Evolutionary conservation across 179 eudicot genomes (phyloP).

Genomic region (Corrigiola litoralis): DNA sequence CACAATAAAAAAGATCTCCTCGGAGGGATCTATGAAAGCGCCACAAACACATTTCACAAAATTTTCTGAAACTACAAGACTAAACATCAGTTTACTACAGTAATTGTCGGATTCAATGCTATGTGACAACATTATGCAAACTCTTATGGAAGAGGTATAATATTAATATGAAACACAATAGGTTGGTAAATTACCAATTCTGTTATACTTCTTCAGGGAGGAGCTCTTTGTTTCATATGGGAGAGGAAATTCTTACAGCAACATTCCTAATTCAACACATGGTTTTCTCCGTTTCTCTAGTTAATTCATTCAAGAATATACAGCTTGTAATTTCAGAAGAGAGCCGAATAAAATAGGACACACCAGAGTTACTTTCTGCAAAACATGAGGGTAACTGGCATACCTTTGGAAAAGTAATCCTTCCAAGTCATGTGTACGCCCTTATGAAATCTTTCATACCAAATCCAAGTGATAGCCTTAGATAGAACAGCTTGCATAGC

Average conservation of each 20-base stretch:
- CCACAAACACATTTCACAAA: no score
- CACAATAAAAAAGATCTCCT: no score
- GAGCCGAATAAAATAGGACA: neutral
- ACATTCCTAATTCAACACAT: neutral
- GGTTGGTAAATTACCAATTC: no score
- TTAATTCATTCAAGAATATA: neutral
- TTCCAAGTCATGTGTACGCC: slow-evolving; percentile 69
- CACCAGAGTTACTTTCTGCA: neutral
- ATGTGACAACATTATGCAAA: no score
- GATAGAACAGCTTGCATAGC: slow-evolving; percentile 88
- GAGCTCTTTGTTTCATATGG: no score
- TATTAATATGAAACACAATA: no score
- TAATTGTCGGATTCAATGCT: no score
- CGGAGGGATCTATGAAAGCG: no score
- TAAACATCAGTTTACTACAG: no score
- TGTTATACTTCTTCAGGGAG: no score
- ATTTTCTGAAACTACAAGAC: no score
- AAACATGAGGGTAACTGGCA: neutral
- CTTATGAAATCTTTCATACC: slow-evolving; percentile 70
- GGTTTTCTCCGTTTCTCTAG: neutral
- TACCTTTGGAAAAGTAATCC: slow-evolving; percentile 89
- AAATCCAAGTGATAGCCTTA: slow-evolving; percentile 70
- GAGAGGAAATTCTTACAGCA: neutral
- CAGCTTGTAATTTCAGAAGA: neutral
- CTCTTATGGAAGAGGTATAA: no score